Percentiles rank a stretch among this genome's conserved stretches.
Conservation (phyloP, 164 flowering plant species). For the Berberis vulgaris region DNA sequence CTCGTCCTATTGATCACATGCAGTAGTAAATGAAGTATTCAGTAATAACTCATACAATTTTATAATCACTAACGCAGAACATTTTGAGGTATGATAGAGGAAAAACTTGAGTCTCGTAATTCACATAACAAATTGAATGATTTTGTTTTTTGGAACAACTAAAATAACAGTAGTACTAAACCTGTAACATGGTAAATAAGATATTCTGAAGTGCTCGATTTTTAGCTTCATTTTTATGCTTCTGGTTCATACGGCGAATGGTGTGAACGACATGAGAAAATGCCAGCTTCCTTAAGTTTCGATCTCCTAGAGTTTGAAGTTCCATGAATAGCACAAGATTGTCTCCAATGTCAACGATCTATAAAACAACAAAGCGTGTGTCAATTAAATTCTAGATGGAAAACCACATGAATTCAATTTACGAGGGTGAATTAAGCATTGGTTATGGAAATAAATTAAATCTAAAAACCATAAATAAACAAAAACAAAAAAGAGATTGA, state of each 20-base stretch:
- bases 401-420: neutral
- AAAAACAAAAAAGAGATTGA: neutral
- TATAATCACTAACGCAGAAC: too few species aligned
- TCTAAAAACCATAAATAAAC: neutral
- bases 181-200: conserved; percentile 60
- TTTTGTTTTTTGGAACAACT: neutral
- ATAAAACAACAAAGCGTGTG: neutral
- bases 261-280: conserved; percentile 73
- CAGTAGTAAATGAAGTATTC: too few species aligned
- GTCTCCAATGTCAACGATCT: conserved; percentile 66
- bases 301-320: conserved; percentile 75
- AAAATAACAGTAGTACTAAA: conserved; percentile 9
- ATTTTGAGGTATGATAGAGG: too few species aligned
- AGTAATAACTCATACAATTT: too few species aligned
- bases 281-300: conserved; percentile 45
- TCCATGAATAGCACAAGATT: conserved; percentile 72
- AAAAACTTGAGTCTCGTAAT: too few species aligned
- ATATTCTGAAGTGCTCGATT: conserved; percentile 74
- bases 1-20: conserved; percentile 36
- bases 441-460: neutral
- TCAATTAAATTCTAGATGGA: neutral
- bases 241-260: conserved; percentile 73
- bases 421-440: neutral
- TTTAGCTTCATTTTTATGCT: conserved; percentile 60
- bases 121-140: too few species aligned